phyloP scores from a whole-genome alignment of 371 early-diverging fungal genomes.

The Synchytrium microbalum region DNA sequence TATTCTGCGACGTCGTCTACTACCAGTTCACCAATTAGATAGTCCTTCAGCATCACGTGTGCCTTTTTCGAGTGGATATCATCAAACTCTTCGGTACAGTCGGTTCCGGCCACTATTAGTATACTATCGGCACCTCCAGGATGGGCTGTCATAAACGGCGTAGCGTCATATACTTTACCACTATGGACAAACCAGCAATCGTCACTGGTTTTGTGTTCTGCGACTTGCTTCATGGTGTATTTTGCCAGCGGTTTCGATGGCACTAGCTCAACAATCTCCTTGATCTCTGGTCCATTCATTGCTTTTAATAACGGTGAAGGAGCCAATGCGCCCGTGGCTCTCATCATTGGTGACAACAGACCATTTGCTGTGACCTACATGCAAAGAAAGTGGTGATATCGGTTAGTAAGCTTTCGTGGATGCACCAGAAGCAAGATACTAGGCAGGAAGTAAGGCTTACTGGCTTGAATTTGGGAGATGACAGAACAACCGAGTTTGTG shows the following conservation, averaged over 20 bases:
- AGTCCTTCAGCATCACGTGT: constrained; percentile 58
- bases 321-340: too few relatives aligned
- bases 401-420: too few relatives aligned
- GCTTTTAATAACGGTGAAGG: neutral
- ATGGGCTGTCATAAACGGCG: constrained; percentile 20
- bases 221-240: constrained; percentile 22
- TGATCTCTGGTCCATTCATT: neutral
- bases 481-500: too few relatives aligned
- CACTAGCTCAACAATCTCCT: constrained; percentile 29
- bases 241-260: constrained; percentile 15
- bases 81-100: constrained; percentile 82
- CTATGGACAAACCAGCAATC: constrained; percentile 27
- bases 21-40: constrained; percentile 65
- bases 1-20: neutral
- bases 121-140: constrained; percentile 26
- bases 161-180: constrained; percentile 22
- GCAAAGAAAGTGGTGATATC: too few relatives aligned
- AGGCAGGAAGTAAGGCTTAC: constrained; percentile 3
- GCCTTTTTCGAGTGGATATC: constrained; percentile 88
- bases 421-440: too few relatives aligned
- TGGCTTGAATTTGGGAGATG: too few relatives aligned
- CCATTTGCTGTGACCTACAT: too few relatives aligned
- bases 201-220: constrained; percentile 21
- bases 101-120: constrained; percentile 45
- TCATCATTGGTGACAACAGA: neutral